These are phyloP conservation scores for Xylaria sp. DNA, from an alignment of 2,329 filamentous ascomycete genomes.

Conservation along the genomic window DNA sequence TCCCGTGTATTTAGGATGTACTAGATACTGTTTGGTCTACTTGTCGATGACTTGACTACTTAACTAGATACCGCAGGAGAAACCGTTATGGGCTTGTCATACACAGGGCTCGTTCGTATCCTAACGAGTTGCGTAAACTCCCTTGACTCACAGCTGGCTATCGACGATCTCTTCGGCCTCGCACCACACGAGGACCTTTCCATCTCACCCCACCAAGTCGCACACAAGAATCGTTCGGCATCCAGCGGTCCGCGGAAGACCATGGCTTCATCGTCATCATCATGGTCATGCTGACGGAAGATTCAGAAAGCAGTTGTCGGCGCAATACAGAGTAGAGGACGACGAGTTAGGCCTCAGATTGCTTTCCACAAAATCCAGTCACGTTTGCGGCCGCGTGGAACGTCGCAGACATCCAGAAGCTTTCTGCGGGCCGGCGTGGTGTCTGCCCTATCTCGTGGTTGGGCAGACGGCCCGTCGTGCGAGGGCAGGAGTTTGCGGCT, in stretches of 20 bases:
- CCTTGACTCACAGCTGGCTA: neutral
- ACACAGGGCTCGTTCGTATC: neutral
- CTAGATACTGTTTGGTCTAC: too few relatives aligned
- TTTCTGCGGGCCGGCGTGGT: neutral
- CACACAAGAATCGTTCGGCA: neutral
- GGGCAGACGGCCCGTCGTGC: neutral
- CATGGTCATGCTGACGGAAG: neutral
- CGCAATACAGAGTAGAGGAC: neutral
- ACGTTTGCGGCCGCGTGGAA: conserved; percentile 18
- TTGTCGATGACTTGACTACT: too few relatives aligned
- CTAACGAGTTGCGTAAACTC: neutral
- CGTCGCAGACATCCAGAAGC: neutral
- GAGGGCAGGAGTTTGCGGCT: neutral
- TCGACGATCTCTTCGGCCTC: neutral
- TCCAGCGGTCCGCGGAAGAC: too few relatives aligned
- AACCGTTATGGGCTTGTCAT: too few relatives aligned
- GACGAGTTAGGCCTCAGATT: conserved; percentile 17
- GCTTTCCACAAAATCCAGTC: conserved; percentile 8
- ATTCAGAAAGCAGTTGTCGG: neutral
- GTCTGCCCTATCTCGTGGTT: too few relatives aligned
- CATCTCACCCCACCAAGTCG: neutral
- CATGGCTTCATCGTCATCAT: neutral
- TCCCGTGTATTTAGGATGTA: too few relatives aligned
- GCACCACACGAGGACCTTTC: neutral
- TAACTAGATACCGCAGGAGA: too few relatives aligned